Evolutionary conservation across 129 eudicot species (phyloP).

Genomic region (Chrysanthemum seticuspe): DNA sequence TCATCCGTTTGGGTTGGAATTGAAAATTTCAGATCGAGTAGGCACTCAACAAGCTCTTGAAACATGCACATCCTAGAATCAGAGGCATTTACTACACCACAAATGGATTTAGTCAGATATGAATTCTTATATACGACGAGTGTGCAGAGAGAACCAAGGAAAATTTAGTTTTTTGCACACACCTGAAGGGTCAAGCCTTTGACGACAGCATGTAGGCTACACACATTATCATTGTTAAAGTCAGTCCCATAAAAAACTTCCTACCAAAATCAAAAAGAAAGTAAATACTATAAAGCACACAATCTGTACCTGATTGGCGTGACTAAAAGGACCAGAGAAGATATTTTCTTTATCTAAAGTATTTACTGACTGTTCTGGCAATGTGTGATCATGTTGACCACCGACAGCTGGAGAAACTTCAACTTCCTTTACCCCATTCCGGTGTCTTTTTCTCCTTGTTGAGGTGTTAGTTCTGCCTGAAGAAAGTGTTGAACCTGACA

Average conservation of each 20-base stretch:
- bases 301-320: slow-evolving; percentile 33
- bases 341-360: slow-evolving; percentile 23
- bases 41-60: slow-evolving; percentile 71
- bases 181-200: slow-evolving; percentile 54
- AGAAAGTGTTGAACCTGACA: slow-evolving; percentile 32
- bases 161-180: slow-evolving; percentile 11
- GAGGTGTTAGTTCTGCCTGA: slow-evolving; percentile 15
- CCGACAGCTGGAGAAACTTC: slow-evolving; percentile 16
- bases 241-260: slow-evolving; percentile 12
- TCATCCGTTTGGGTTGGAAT: slow-evolving; percentile 43
- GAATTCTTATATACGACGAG: neutral
- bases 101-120: slow-evolving; percentile 5
- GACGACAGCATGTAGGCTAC: slow-evolving; percentile 75
- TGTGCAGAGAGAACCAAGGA: neutral
- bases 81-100: slow-evolving; percentile 28
- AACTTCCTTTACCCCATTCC: slow-evolving; percentile 26
- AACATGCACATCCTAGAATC: slow-evolving; percentile 60
- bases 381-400: slow-evolving; percentile 21
- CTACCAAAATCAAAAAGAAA: neutral
- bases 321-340: slow-evolving; percentile 14
- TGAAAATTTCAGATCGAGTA: slow-evolving; percentile 64
- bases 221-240: slow-evolving; percentile 16
- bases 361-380: slow-evolving; percentile 6
- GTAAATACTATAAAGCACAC: neutral
- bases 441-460: slow-evolving; percentile 43